Conservation (phyloP, 106 monocot species). For the Amphibolis antarctica region DNA sequence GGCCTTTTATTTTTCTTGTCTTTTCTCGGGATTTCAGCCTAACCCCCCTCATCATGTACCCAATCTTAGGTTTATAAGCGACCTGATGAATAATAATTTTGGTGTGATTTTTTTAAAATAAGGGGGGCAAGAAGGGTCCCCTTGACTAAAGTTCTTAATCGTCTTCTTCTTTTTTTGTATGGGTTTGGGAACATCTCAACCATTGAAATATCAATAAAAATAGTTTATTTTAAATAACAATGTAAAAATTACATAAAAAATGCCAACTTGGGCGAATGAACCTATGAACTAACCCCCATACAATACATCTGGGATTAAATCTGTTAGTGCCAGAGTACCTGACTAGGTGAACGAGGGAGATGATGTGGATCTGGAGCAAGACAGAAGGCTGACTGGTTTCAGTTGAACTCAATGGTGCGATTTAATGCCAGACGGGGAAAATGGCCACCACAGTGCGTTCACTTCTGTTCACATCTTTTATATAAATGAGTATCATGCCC, state of each 20-base stretch:
- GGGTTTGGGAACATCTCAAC: too few relatives aligned
- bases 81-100: too few relatives aligned
- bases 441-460: neutral
- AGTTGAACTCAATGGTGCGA: neutral
- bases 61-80: too few relatives aligned
- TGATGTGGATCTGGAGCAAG: neutral
- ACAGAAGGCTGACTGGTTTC: neutral
- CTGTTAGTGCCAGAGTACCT: neutral
- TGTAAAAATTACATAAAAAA: neutral
- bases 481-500: slow-evolving; percentile 40
- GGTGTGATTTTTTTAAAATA: too few relatives aligned
- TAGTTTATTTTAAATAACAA: neutral
- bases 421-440: neutral
- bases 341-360: neutral
- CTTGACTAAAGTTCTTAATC: too few relatives aligned
- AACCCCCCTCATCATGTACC: too few relatives aligned
- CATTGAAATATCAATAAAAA: too few relatives aligned
- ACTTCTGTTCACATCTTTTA: neutral
- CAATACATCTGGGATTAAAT: neutral
- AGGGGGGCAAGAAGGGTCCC: too few relatives aligned
- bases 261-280: slow-evolving; percentile 5
- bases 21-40: too few relatives aligned
- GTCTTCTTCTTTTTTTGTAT: too few relatives aligned
- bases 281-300: neutral
- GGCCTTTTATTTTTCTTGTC: too few relatives aligned